Evolutionary conservation across 2,329 filamentous ascomycete genomes (phyloP).

Genomic region (Talaromyces pinophilus): DNA sequence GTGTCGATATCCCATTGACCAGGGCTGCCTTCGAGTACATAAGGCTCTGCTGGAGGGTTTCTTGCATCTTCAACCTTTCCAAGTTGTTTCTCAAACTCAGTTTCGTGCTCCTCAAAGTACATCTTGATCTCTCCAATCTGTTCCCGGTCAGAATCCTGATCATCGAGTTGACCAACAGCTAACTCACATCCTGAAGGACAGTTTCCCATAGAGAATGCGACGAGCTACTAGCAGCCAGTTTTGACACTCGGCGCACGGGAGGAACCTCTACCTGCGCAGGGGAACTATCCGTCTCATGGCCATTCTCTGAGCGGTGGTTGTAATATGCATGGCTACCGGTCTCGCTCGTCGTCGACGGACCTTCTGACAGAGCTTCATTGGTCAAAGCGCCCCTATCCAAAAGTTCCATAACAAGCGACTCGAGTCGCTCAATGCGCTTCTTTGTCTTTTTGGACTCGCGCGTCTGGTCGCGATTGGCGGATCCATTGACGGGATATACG

Average conservation of each 20-base stretch:
- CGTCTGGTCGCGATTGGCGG: slow-evolving; percentile 20
- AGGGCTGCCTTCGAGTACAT: slow-evolving; percentile 19
- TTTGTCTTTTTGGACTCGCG: slow-evolving; percentile 24
- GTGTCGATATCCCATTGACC: slow-evolving; percentile 21
- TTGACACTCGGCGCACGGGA: slow-evolving; percentile 13
- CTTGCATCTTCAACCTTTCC: slow-evolving; percentile 21
- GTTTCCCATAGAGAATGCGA: slow-evolving; percentile 22
- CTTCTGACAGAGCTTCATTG: slow-evolving; percentile 13
- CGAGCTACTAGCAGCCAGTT: slow-evolving; percentile 20
- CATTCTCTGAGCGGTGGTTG: not conserved
- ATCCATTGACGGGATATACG: slow-evolving; percentile 20
- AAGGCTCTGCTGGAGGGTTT: slow-evolving; percentile 11
- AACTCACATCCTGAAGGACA: slow-evolving; percentile 23
- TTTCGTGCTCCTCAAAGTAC: slow-evolving; percentile 23
- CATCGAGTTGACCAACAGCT: not conserved
- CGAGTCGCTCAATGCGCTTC: slow-evolving; percentile 23
- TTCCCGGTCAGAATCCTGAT: not conserved
- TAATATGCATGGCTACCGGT: slow-evolving; percentile 13
- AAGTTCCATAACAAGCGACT: slow-evolving; percentile 23
- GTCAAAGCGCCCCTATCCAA: slow-evolving; percentile 9
- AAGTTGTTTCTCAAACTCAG: slow-evolving; percentile 18
- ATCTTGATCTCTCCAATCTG: slow-evolving; percentile 23
- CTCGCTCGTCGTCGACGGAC: slow-evolving; percentile 13
- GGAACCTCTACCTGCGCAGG: slow-evolving; percentile 9
- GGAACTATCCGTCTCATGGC: slow-evolving; percentile 1